A percentile compares a stretch with the other conserved stretches of the same genome.
Conservation (phyloP, 2,329 filamentous ascomycete genomes). For the Cadophora luteo-olivacea region DNA sequence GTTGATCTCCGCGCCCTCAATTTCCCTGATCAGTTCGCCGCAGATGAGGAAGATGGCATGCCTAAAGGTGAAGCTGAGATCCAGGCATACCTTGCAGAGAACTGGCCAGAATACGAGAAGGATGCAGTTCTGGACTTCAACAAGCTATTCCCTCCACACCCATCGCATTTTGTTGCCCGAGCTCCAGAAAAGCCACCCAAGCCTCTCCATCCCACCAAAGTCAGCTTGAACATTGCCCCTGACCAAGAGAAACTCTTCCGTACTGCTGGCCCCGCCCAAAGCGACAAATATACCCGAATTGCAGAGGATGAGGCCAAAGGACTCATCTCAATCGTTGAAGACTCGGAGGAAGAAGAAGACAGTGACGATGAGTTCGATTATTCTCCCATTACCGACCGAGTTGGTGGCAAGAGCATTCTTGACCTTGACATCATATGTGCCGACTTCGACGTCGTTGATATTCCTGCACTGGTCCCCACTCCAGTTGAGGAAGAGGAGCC, state of each 20-base stretch:
- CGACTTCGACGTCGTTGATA: constrained; percentile 69
- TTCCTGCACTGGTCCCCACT: constrained; percentile 33
- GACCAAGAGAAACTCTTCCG: constrained; percentile 89
- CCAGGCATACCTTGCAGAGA: constrained; percentile 76
- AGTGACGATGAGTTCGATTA: constrained; percentile 58
- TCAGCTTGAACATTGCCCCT: constrained; percentile 82
- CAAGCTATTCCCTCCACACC: constrained; percentile 81
- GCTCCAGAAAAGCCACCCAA: constrained; percentile 81
- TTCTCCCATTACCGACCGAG: constrained; percentile 64
- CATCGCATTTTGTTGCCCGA: constrained; percentile 79
- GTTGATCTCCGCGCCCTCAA: constrained; percentile 50
- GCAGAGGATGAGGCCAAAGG: constrained; percentile 58
- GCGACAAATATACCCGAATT: constrained; percentile 61
- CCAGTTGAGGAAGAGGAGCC: constrained; percentile 47
- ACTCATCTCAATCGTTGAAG: constrained; percentile 52
- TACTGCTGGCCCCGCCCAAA: constrained; percentile 66
- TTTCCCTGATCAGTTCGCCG: constrained; percentile 49
- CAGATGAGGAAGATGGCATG: constrained; percentile 65
- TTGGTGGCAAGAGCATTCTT: constrained; percentile 77
- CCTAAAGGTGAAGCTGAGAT: constrained; percentile 75
- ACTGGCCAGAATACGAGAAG: constrained; percentile 82
- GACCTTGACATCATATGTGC: constrained; percentile 87
- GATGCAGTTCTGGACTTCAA: constrained; percentile 80
- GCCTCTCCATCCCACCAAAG: constrained; percentile 82
- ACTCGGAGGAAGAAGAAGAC: constrained; percentile 46